phyloP scores from a whole-genome alignment of 139 green algal genomes.

The Chlamydomonas eustigma region DNA sequence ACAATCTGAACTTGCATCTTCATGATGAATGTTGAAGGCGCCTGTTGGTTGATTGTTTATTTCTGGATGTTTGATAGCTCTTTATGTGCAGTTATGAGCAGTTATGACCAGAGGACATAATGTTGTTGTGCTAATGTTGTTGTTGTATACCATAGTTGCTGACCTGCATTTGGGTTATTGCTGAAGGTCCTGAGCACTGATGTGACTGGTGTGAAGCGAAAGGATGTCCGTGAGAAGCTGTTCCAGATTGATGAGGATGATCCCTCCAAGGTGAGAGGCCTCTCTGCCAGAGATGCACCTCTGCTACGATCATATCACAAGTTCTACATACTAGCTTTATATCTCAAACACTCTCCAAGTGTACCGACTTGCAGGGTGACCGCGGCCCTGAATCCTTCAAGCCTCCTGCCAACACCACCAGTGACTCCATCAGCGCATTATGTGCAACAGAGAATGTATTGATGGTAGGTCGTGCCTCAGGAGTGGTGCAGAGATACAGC shows the following conservation, averaged over 20 bases:
- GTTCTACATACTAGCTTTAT: neutral
- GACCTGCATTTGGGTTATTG: too few relatives aligned
- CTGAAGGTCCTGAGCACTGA: constrained; percentile 41
- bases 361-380: constrained; percentile 12
- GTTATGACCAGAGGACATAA: too few relatives aligned
- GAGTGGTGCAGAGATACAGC: constrained; percentile 57
- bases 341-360: neutral
- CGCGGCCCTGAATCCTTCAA: constrained; percentile 29
- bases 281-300: too few relatives aligned
- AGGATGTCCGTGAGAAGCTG: constrained; percentile 51
- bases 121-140: too few relatives aligned
- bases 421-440: constrained; percentile 59
- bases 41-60: too few relatives aligned
- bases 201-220: constrained; percentile 42
- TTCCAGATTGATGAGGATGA: constrained; percentile 57
- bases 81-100: too few relatives aligned
- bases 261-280: neutral
- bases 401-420: neutral
- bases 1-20: too few relatives aligned
- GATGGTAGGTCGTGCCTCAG: constrained; percentile 56
- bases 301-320: neutral
- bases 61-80: too few relatives aligned
- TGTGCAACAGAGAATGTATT: constrained; percentile 48
- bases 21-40: too few relatives aligned
- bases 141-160: too few relatives aligned